Conservation (phyloP, 164 flowering plant species). For the Pachysandra terminalis region DNA sequence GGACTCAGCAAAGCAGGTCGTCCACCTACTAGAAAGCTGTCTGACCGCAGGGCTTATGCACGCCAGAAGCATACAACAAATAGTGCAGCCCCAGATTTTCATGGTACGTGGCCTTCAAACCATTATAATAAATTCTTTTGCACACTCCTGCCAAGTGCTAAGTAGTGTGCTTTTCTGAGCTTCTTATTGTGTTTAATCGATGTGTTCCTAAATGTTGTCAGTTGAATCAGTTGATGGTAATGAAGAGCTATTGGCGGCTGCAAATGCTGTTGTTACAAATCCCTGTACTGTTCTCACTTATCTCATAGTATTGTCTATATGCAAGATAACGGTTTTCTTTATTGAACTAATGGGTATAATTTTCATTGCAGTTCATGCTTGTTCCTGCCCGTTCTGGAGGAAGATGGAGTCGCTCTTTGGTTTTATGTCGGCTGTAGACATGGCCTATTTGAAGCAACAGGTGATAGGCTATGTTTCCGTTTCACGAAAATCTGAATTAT, state of each 20-base stretch:
- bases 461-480: conserved; percentile 25
- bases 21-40: conserved; percentile 70
- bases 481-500: neutral
- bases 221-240: conserved; percentile 78
- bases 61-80: conserved; percentile 56
- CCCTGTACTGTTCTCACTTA: conserved; percentile 31
- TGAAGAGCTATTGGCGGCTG: conserved; percentile 82
- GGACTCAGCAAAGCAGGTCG: conserved; percentile 73
- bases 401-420: conserved; percentile 71
- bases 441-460: conserved; percentile 63
- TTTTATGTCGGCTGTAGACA: conserved; percentile 54
- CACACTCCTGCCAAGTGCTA: neutral
- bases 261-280: conserved; percentile 59
- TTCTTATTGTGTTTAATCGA: neutral
- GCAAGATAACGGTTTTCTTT: neutral
- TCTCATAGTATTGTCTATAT: neutral
- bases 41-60: conserved; percentile 75
- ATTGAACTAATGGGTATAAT: conserved; percentile 10
- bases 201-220: conserved; percentile 12
- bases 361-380: conserved; percentile 48
- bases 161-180: conserved; percentile 2
- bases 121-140: neutral
- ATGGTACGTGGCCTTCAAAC: conserved; percentile 37
- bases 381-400: conserved; percentile 66
- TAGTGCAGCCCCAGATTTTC: conserved; percentile 50